Evolutionary conservation across 1,284 basidiomycete genomes (phyloP), one percentile per base, ranked within the genome.

Genomic region (Neotropicomus parvogracilis): DNA sequence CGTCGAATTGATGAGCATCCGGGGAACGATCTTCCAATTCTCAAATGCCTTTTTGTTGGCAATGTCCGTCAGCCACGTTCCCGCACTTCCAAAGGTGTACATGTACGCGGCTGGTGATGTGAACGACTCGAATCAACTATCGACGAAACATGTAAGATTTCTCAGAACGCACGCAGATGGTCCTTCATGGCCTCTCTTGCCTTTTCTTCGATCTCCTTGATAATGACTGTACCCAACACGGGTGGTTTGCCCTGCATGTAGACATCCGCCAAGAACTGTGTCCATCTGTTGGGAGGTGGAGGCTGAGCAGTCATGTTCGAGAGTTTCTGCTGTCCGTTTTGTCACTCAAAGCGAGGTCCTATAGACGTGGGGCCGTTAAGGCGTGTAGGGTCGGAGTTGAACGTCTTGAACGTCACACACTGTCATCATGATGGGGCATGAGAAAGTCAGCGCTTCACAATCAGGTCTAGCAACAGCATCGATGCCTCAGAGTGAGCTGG

Each of bases 1-100:
- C 27, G 77, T 76, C 1, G 74, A 75, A 53, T 78, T 71, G 28
- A 75, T 69, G 20, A 84, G 71, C 80, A 83, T 82, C 14, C 75
- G 72, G 2, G 83, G 83, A 8, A 79, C 61, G 53, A 79, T 77
- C 40, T 68, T 70, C 75, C 75, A 79, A 21, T 63, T 67, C n/a
- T 69, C 59, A 17, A 80, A 60, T 10, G 71, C 74, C 16, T 52
- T 64, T 33, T 64, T 65, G 48, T 79, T 79, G 16, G 69, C 69
- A 10, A 42, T 55, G 46, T 74, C 65, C 11, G 77, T 80, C 21
- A 60, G 61, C 36, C 66, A 62, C 6, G 70, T 67, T 3, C 77
- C 78, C 2, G 77, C 78, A 29, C 68, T 73, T 19, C 73, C 76
- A 49, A 73, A 74, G 3, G 74, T 71, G 54, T 79, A 80, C 60